phyloP scores from a whole-genome alignment of 139 green algal genomes.

The Haematococcus lacustris region DNA sequence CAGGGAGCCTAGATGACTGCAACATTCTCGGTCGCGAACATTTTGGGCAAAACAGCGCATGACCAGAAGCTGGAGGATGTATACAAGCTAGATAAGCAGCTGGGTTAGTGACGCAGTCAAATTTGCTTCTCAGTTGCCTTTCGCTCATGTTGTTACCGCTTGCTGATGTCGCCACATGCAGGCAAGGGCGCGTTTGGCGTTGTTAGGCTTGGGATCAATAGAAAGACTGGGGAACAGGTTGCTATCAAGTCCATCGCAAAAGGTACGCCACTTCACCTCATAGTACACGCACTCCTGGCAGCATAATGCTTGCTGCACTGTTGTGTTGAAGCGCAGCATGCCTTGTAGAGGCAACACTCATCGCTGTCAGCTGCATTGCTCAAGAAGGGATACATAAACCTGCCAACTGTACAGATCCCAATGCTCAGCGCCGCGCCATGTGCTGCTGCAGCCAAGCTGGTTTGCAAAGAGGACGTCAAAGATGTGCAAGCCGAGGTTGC shows the following conservation, averaged over 20 bases:
- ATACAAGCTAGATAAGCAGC: conserved; percentile 14
- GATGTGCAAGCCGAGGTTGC: conserved; percentile 75
- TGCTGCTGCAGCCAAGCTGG: too few relatives aligned
- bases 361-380: too few relatives aligned
- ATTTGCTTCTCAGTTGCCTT: neutral
- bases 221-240: conserved; percentile 29
- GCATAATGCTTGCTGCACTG: too few relatives aligned
- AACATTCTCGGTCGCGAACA: conserved; percentile 14
- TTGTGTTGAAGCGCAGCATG: too few relatives aligned
- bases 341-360: too few relatives aligned
- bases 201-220: conserved; percentile 24
- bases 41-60: conserved; percentile 28
- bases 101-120: neutral
- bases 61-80: conserved; percentile 36
- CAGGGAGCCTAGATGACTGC: too few relatives aligned
- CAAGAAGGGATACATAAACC: too few relatives aligned
- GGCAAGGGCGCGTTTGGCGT: conserved; percentile 59
- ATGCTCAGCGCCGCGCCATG: too few relatives aligned
- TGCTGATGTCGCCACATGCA: neutral
- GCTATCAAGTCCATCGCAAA: conserved; percentile 85
- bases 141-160: neutral
- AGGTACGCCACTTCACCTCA: too few relatives aligned
- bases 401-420: too few relatives aligned
- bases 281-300: too few relatives aligned
- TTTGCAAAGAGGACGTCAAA: conserved; percentile 75